Conservation (phyloP, 2,329 filamentous ascomycete genomes). For the Fusarium tjaetaba region DNA sequence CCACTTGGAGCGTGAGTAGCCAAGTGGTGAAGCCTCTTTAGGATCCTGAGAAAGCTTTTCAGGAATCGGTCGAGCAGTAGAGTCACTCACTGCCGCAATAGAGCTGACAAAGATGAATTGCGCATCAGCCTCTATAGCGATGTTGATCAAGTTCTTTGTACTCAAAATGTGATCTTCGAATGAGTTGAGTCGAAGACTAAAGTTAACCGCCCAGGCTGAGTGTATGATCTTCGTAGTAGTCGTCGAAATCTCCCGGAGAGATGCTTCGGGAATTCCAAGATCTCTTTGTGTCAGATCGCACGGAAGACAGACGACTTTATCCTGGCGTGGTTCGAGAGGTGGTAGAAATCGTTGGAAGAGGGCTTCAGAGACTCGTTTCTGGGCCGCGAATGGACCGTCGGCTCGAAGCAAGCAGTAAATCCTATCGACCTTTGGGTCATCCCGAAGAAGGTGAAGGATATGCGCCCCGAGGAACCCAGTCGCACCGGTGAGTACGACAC, state of each 20-base stretch:
- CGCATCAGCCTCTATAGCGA: conserved; percentile 43
- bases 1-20: conserved; percentile 56
- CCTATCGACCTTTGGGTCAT: not conserved
- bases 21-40: conserved; percentile 49
- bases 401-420: conserved; percentile 56
- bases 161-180: conserved; percentile 62
- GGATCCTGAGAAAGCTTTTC: conserved; percentile 44
- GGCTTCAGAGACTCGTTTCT: conserved; percentile 20
- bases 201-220: conserved; percentile 66
- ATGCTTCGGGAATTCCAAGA: conserved; percentile 7
- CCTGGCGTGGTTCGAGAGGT: not conserved
- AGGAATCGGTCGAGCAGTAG: conserved; percentile 43
- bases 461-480: conserved; percentile 74
- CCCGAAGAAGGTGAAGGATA: conserved; percentile 47
- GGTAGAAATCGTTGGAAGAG: conserved; percentile 5
- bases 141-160: conserved; percentile 54
- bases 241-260: not conserved
- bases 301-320: conserved; percentile 31
- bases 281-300: not conserved
- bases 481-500: conserved; percentile 65
- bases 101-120: conserved; percentile 62
- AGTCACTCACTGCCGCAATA: conserved; percentile 54
- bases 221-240: conserved; percentile 53
- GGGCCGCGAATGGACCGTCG: not conserved
- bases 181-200: conserved; percentile 60